Evolutionary conservation across 345 rosid genomes (phyloP), one percentile per base, ranked within the genome.

Genomic region (sweet orange (Citrus sinensis)): DNA sequence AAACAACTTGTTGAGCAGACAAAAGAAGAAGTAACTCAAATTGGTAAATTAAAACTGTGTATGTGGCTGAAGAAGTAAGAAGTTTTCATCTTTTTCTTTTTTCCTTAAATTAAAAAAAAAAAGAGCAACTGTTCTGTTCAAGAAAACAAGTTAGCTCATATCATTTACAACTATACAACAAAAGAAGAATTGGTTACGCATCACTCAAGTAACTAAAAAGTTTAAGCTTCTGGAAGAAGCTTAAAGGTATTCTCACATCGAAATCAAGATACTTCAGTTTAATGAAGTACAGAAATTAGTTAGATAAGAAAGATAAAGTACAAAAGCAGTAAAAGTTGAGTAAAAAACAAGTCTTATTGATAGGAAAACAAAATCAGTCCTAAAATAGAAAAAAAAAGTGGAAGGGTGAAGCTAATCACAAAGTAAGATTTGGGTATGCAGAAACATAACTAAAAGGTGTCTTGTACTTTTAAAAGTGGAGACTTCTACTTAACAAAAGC

Each of bases 401-500:
- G 75, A 82, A 75, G 79, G 40, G 29, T 60, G 77, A 54, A 80
- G 69, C 82, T 76, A 83, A 75, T 42, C 73, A 64, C 51, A 83
- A 81, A 71, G 80, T 81, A 73, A 67, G 79, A 75, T 76, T 67
- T 79, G 58, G 30, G 59, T 27, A 7, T 37, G 67, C 74, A 74
- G 76, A 71, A 75, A 49, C 73, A 51, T 17, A 49, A 73, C 74
- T 46, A 71, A 84, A 84, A 78, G 69, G 61, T 59, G 35, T 76
- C 1, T 19, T 78, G 82, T 56, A 78, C 77, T 83, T 74, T 56
- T 69, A 79, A 88, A 91, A 82, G 88, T 82, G 30, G 82, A 87
- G 84, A n/a, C 89, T 88, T 86, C 85, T 74, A 55, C 78, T 78
- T 40, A 78, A 85, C 87, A 86, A 83, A 86, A 88, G 85, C 78